phyloP scores from a whole-genome alignment of 768 basidiomycete genomes.

The Hygrocybe punicea region DNA sequence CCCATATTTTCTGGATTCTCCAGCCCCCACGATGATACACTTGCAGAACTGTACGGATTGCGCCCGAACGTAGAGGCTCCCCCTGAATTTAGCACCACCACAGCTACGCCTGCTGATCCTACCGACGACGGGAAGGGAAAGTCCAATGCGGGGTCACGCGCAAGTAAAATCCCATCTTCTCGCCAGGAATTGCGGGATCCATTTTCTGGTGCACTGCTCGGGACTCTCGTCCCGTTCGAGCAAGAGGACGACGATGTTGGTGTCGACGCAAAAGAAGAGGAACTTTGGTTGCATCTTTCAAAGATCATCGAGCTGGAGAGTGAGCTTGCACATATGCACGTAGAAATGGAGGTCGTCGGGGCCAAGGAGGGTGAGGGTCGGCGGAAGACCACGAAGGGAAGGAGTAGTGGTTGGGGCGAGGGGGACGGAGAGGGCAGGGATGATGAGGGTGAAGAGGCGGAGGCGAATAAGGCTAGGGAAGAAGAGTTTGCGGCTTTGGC shows the following conservation, averaged over 20 bases:
- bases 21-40: conserved; percentile 62
- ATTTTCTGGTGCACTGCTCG: conserved; percentile 45
- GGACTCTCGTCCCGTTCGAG: conserved; percentile 28
- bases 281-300: conserved; percentile 65
- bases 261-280: conserved; percentile 39
- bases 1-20: not conserved
- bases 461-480: conserved; percentile 54
- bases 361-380: conserved; percentile 2
- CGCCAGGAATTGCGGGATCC: conserved; percentile 14
- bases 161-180: not conserved
- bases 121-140: not conserved
- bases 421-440: conserved; percentile 41
- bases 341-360: conserved; percentile 70
- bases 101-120: not conserved
- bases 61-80: conserved; percentile 8
- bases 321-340: conserved; percentile 68
- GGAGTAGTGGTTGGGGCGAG: conserved; percentile 10
- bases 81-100: not conserved
- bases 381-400: conserved; percentile 16
- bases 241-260: conserved; percentile 11
- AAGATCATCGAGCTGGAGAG: conserved; percentile 69
- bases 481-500: conserved; percentile 67
- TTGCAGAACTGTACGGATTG: conserved; percentile 49
- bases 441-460: conserved; percentile 52
- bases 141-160: not conserved